Evolutionary conservation across 768 basidiomycete genomes (phyloP).

Genomic region (Coprinopsis marcescibilis): DNA sequence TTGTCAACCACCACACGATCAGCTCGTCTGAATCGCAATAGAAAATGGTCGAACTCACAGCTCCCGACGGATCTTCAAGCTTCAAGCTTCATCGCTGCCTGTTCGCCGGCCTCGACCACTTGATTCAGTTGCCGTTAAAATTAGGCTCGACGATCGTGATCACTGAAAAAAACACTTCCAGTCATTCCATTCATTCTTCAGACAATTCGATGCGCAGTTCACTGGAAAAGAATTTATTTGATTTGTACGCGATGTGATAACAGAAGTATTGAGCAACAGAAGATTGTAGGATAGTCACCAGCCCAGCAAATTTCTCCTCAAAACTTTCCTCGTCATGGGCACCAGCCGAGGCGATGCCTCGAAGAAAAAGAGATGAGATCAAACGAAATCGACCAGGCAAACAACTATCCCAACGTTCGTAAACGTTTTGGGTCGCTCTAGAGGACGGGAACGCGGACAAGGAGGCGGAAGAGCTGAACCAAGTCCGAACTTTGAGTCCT

Average conservation of each 20-base stretch:
- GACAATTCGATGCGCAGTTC: too few species aligned
- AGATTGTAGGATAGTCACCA: neutral
- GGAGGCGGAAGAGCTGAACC: conserved; percentile 78
- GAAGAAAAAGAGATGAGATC: conserved; percentile 1
- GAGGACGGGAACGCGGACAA: conserved; percentile 95
- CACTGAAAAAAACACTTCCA: too few species aligned
- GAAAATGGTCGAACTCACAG: too few species aligned
- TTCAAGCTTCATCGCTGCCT: too few species aligned
- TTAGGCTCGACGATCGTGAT: too few species aligned
- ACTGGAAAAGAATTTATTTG: neutral
- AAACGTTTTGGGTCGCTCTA: conserved; percentile 44
- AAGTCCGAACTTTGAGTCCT: conserved; percentile 92
- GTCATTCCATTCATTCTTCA: too few species aligned
- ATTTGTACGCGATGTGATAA: neutral
- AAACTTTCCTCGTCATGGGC: neutral
- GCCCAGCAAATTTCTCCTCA: neutral
- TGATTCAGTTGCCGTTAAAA: too few species aligned
- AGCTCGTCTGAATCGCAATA: conserved; percentile 4
- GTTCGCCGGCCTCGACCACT: too few species aligned
- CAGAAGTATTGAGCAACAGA: neutral
- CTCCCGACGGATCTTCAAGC: too few species aligned
- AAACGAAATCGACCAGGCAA: neutral
- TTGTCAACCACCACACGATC: neutral
- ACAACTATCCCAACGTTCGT: conserved; percentile 2
- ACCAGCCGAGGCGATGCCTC: conserved; percentile 5